These are phyloP conservation scores for Rheum nobile DNA, from an alignment of 148 eudicot species.

Conservation along the genomic window DNA sequence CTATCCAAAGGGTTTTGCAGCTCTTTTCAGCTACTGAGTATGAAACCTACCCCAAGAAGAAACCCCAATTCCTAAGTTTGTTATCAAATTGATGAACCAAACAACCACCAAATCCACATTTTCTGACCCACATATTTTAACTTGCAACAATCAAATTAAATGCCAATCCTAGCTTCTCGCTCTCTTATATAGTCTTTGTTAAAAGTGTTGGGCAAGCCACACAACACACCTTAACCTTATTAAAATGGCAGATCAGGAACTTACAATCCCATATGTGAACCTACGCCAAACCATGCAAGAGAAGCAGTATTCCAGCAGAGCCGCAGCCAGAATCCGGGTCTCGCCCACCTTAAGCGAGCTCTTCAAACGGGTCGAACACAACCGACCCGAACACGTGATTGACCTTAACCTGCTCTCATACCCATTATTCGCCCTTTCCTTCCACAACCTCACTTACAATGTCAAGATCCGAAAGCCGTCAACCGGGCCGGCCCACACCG, in stretches of 20 bases:
- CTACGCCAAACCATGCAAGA: slow-evolving; percentile 38
- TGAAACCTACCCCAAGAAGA: background rate
- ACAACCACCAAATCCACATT: slow-evolving; percentile 19
- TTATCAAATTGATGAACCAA: slow-evolving; percentile 29
- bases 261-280: slow-evolving; percentile 41
- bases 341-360: slow-evolving; percentile 54
- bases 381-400: slow-evolving; percentile 21
- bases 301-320: slow-evolving; percentile 27
- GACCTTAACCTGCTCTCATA: slow-evolving; percentile 12
- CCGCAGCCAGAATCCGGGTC: slow-evolving; percentile 20
- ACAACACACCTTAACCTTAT: background rate
- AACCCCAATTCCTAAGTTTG: slow-evolving; percentile 1
- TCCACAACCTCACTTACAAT: slow-evolving; percentile 53
- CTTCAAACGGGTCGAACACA: slow-evolving; percentile 33
- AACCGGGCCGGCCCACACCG: slow-evolving; percentile 17
- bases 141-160: background rate
- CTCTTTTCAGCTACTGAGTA: no score
- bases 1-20: background rate
- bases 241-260: slow-evolving; percentile 15
- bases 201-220: background rate
- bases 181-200: slow-evolving; percentile 1
- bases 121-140: background rate
- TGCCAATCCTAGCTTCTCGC: no score
- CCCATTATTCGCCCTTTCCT: slow-evolving; percentile 61
- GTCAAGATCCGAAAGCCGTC: slow-evolving; percentile 27